These are phyloP conservation scores for Lichtheimia corymbifera DNA, from an alignment of 371 early-diverging fungal genomes.

Conservation along the genomic window DNA sequence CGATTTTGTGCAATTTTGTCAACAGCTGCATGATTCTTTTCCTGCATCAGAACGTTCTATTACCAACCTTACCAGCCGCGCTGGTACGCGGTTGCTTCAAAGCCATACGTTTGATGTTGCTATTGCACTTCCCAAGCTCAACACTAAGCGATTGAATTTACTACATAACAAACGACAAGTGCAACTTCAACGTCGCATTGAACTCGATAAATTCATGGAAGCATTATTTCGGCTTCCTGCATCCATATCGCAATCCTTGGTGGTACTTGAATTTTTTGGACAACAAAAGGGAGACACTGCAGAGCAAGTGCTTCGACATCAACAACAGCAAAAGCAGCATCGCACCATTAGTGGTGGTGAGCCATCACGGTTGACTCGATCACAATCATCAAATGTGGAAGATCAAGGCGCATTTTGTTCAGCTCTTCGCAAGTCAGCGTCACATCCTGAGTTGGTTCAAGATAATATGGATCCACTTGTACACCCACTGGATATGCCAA, in stretches of 20 bases:
- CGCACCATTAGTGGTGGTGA: neutral
- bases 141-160: slow-evolving; percentile 14
- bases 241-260: slow-evolving; percentile 22
- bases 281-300: slow-evolving; percentile 23
- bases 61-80: slow-evolving; percentile 11
- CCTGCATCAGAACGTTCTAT: slow-evolving; percentile 2
- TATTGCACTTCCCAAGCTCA: neutral
- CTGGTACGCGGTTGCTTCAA: slow-evolving; percentile 9
- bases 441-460: slow-evolving; percentile 5
- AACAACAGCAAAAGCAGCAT: slow-evolving; percentile 7
- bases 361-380: slow-evolving; percentile 10
- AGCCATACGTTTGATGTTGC: neutral
- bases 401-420: slow-evolving; percentile 1
- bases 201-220: slow-evolving; percentile 27
- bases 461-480: slow-evolving; percentile 2
- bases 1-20: slow-evolving; percentile 24
- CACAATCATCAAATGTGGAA: slow-evolving; percentile 8
- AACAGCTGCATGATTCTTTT: slow-evolving; percentile 21
- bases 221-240: slow-evolving; percentile 22
- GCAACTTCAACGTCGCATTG: slow-evolving; percentile 20
- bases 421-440: slow-evolving; percentile 6
- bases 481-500: slow-evolving; percentile 8
- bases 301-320: slow-evolving; percentile 12
- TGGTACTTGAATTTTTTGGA: slow-evolving; percentile 37
- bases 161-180: slow-evolving; percentile 22